Percentiles rank a stretch among this genome's conserved stretches.
phyloP scores from a whole-genome alignment of 768 basidiomycete species.

The Pleurotus giganteus region DNA sequence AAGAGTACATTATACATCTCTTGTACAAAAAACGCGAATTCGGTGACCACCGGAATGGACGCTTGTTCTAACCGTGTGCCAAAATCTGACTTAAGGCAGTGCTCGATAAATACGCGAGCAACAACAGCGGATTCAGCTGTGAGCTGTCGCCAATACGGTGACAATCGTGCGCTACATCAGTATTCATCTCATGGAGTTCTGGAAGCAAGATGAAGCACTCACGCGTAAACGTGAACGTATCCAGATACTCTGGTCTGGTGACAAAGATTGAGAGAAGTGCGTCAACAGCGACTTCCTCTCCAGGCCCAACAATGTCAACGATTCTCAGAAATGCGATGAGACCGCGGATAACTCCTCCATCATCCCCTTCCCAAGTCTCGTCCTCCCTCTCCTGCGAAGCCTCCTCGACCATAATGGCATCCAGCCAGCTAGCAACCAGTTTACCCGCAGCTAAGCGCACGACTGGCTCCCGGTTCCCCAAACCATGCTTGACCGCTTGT shows the following conservation, averaged over 20 bases:
- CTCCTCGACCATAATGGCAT: conserved; percentile 46
- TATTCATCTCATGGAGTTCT: too few species aligned
- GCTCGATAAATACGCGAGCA: conserved; percentile 79
- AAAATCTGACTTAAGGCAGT: conserved; percentile 62
- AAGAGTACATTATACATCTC: conserved; percentile 67
- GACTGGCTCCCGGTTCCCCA: conserved; percentile 83
- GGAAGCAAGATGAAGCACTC: conserved; percentile 23
- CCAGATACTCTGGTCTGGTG: conserved; percentile 65
- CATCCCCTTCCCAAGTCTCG: conserved; percentile 37
- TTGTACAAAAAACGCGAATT: conserved; percentile 84
- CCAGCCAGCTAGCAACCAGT: conserved; percentile 81
- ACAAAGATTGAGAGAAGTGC: conserved; percentile 78
- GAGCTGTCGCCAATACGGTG: conserved; percentile 71
- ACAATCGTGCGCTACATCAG: conserved; percentile 31
- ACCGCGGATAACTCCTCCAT: conserved; percentile 45
- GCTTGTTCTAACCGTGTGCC: conserved; percentile 66
- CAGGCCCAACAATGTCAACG: conserved; percentile 63
- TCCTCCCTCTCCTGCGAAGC: conserved; percentile 19
- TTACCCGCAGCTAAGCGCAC: conserved; percentile 83
- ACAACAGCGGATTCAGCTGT: conserved; percentile 82
- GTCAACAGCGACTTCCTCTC: conserved; percentile 78
- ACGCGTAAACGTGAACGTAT: conserved; percentile 76
- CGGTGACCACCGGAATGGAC: conserved; percentile 84
- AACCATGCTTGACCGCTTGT: conserved; percentile 78
- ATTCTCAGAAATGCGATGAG: conserved; percentile 42